Base-by-base conservation (phyloP, 2,329 filamentous ascomycete species). In the Talaromyces piceae region DNA sequence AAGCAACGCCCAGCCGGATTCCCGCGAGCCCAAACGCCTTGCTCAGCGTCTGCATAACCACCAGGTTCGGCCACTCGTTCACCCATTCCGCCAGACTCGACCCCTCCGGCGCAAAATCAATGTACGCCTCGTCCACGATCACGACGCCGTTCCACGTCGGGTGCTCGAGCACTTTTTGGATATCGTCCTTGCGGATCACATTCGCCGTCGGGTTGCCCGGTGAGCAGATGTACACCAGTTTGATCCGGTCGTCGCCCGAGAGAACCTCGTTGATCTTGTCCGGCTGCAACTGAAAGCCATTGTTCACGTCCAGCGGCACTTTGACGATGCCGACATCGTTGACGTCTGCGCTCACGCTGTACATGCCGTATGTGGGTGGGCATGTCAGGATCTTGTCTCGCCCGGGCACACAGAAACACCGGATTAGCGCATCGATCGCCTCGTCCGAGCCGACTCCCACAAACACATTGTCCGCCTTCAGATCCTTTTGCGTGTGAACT, bases 341-440 rank as follows among this genome's bases (percentile, higher is more conserved):
- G 59, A 96, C 86, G 66, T 94, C 87, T 1, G 93, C 93, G 5
- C 88, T 94, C 16, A 98, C 93, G 44, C 82, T 77, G 75, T 98
- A 98, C 93, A 98, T 98, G 72, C 93, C 93, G 68, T 98, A 98
- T 0, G 93, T 98, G 1, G 93, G 93, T 16, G 93, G 93, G 65
- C 91, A 97, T 39, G 89, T 91, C 30, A 98, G 80, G 65, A 98
- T 94, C 65, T 87, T 89, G 72, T 98, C 93, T 58, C 78, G 79
- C 43, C 86, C 88, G 1, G 93, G 93, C 1, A 82, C 75, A 72
- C 93, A 98, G 75, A 98, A 98, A 70, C 88, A 93, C 49, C 93
- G 86, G 54, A 98, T 79, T 37, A 98, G 80, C 5, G 88, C 89
- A 71, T 98, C 93, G 66, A 98, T 95, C 57, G 89, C 91, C 77